A percentile compares a stretch with the other conserved stretches of the same genome.
Evolutionary conservation across 139 green algal genomes (phyloP).

Genomic region (Picochlorum sp.): DNA sequence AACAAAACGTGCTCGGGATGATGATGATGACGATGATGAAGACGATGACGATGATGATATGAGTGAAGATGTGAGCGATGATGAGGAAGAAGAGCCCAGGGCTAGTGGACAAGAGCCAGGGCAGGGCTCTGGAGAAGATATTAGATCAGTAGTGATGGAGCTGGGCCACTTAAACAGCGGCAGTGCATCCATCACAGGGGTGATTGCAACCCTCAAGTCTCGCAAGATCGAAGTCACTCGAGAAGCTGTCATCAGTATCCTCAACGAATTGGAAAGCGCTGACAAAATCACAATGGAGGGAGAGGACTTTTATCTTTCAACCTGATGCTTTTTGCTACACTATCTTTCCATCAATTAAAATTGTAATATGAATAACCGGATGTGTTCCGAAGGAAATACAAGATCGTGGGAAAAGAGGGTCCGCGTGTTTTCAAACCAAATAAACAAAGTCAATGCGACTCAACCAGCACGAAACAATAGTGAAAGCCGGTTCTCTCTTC

Average conservation of each 20-base stretch:
- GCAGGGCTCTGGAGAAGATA: conserved; percentile 7
- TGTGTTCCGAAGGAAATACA: too few relatives aligned
- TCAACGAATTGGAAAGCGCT: conserved; percentile 12
- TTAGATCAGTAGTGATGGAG: conserved; percentile 14
- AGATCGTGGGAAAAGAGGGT: too few relatives aligned
- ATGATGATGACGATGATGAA: conserved; percentile 8
- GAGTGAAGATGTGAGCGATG: conserved; percentile 4
- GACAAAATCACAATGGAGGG: conserved; percentile 18
- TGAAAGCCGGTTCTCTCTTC: too few relatives aligned
- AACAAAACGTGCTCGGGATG: background rate
- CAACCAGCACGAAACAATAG: too few relatives aligned
- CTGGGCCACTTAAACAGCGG: conserved; percentile 6
- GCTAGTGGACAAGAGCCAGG: background rate
- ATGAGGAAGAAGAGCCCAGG: background rate
- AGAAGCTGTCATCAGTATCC: conserved; percentile 9
- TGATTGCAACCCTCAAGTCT: conserved; percentile 15
- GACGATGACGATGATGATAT: conserved; percentile 8
- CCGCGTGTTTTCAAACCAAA: too few relatives aligned
- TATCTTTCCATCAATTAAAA: too few relatives aligned
- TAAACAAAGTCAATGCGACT: too few relatives aligned
- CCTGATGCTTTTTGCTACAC: conserved; percentile 6
- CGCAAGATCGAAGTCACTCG: conserved; percentile 4
- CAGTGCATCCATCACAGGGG: conserved; percentile 17
- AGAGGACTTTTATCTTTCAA: conserved; percentile 26
- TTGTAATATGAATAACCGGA: too few relatives aligned